phyloP scores from a whole-genome alignment of 805 yeast species.

The Wickerhamomyces bisporus region DNA sequence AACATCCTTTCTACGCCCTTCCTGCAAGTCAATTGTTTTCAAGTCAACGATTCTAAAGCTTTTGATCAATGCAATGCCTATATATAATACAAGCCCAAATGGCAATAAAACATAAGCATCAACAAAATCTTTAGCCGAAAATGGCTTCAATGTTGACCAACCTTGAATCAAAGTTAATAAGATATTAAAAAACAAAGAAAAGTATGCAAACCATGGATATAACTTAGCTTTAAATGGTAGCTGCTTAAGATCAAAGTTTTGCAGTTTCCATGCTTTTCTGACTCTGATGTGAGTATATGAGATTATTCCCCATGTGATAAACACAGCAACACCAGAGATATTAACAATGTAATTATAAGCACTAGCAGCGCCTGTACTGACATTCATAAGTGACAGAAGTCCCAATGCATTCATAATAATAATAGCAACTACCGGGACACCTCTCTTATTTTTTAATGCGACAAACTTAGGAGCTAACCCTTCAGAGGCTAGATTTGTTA shows the following conservation, averaged over 20 bases:
- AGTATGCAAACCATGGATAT: constrained; percentile 37
- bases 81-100: constrained; percentile 40
- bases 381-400: constrained; percentile 54
- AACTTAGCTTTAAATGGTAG: constrained; percentile 68
- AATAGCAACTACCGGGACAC: constrained; percentile 63
- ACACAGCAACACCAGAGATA: constrained; percentile 71
- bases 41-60: constrained; percentile 37
- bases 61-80: constrained; percentile 34
- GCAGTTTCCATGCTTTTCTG: constrained; percentile 56
- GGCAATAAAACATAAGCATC: constrained; percentile 65
- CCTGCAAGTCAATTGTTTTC: constrained; percentile 42
- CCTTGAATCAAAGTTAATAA: constrained; percentile 44
- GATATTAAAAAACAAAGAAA: constrained; percentile 33
- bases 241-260: constrained; percentile 59
- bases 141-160: constrained; percentile 46
- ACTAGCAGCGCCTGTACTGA: constrained; percentile 45
- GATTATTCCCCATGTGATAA: constrained; percentile 67
- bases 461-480: constrained; percentile 55
- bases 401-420: constrained; percentile 55
- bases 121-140: constrained; percentile 42
- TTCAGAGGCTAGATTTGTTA: constrained; percentile 57
- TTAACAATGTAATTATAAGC: constrained; percentile 71
- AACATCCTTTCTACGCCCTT: constrained; percentile 42
- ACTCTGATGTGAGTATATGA: constrained; percentile 61
- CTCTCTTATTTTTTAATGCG: constrained; percentile 45